A percentile compares a stretch with the other conserved stretches of the same genome.
Evolutionary conservation across 2,329 filamentous ascomycete species (phyloP).

Genomic region (Fusarium sororula): DNA sequence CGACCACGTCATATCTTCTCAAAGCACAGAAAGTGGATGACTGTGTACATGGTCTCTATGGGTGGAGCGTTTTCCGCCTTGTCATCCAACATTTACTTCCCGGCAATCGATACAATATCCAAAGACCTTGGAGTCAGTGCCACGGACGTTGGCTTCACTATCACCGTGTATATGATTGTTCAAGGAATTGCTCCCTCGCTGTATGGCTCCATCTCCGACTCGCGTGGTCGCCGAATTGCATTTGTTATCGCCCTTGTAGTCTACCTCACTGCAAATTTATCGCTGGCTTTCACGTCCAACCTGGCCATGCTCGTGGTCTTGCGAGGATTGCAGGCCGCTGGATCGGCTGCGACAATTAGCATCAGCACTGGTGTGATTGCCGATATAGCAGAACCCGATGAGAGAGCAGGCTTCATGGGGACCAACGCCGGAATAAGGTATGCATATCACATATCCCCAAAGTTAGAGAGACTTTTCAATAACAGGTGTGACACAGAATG

Average conservation of each 20-base stretch:
- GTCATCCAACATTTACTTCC: not conserved
- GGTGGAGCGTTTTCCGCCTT: not conserved
- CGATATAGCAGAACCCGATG: constrained; percentile 30
- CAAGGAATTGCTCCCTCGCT: not conserved
- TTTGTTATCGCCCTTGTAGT: not conserved
- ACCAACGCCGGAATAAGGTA: constrained; percentile 17
- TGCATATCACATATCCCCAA: not conserved
- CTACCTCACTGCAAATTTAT: not conserved
- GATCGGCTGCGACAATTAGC: constrained; percentile 35
- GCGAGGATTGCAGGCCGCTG: constrained; percentile 33
- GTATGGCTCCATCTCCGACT: not conserved
- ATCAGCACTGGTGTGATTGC: constrained; percentile 38
- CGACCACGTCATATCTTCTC: not conserved
- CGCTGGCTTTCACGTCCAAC: not conserved
- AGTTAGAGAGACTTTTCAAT: not conserved
- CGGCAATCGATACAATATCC: not conserved
- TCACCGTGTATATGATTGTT: not conserved
- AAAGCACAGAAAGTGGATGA: not conserved
- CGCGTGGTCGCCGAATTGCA: not conserved
- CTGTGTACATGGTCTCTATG: not conserved
- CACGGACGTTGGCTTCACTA: not conserved
- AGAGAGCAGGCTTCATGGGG: constrained; percentile 36
- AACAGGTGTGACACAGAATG: not conserved
- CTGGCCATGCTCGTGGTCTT: not conserved
- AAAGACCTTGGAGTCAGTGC: not conserved